Base-by-base conservation (phyloP, 2,329 filamentous ascomycete genomes). In the Calonectria fujianensis region DNA sequence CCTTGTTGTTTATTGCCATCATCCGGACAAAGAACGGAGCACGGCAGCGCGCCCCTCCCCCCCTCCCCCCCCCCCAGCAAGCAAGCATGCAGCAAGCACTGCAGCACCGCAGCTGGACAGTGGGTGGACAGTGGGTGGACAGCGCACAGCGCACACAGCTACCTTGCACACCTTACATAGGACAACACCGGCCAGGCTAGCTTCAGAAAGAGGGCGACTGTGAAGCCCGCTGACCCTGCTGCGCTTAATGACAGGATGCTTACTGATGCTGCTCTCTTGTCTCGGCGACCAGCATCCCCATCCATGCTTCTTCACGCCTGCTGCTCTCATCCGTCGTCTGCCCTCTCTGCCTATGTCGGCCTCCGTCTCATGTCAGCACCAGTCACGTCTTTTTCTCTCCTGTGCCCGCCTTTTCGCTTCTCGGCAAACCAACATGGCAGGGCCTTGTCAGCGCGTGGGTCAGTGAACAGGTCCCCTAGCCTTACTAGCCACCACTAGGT, bases 251-350 rank as follows among this genome's bases (percentile, higher is more conserved):
- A 24, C 45, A 48, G 45, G 74, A 72, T 63, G 35, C 77, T 79
- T 73, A 72, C 72, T 70, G 77, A 73, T 71, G 70, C 45, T 24
- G 75, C 77, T 75, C 63, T 59, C 37, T 37, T 37, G 31, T 66
- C 63, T 66, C 51, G 57, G 39, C 32, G 35, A 68, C 48, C 48
- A 51, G 35, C 48, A 37, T 45, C 41, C 50, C 20, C 35, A 69
- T 59, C 32, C 50, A 66, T 48, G 27, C 63, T 50, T 51, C 63
- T 50, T 51, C 32, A 37, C 29, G 37, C 65, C 41, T 52, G 45
- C 45, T 39, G 29, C 41, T 50, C 31, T 64, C 52, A 14, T 37
- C 37, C 57, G 31, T 37, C 64, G 50, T 37, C 69, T 64, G 57
- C 29, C 52, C 57, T 57, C 57, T 27, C 67, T 54, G 37, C 68